Base-by-base conservation (phyloP, 192 early-diverging fungal genomes). In the Fimicolochytrium jonesii region DNA sequence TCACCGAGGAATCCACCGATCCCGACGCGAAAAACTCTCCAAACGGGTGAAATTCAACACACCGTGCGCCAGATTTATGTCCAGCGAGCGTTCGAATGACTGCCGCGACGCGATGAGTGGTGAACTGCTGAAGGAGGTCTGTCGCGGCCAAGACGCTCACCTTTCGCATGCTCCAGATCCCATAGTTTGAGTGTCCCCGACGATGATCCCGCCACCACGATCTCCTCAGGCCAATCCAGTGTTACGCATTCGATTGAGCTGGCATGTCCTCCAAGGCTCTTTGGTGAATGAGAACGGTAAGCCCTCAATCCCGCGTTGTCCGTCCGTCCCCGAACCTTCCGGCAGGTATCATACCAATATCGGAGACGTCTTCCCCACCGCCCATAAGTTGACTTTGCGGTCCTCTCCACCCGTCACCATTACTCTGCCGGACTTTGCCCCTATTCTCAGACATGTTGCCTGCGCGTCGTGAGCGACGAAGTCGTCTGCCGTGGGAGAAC, bases 21-120 rank as follows among this genome's bases (percentile, higher is more conserved):
- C 79, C 83, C 2, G 79, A 82, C 1, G 83, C 82, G 62, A 86
- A 86, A 54, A 86, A 86, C 29, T 86, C 84, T 22, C 84, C 84
- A 67, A 83, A 86, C 0, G 84, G 84, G 67, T 86, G 84, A 69
- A 81, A 86, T 57, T 86, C 80, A 43, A 85, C 69, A 45, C 61
- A 56, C 23, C 57, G 66, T 0, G 68, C 64, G n/a, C 28, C 46
- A 6, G 67, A 30, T 31, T 75, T 69, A 62, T 86, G 84, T 17
- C 84, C 84, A 2, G 59, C 41, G 7, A 86, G 65, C 32, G 81
- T 80, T 7, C 84, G 70, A 18, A 85, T 83, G 18, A 82, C 81
- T 77, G 42, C 0, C 1, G 26, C 15, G 25, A 22, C 23, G 4
- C 48, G 11, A 50, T 10, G 11, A 47, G 9, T 7, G 17, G 9